Percentiles rank a stretch among this genome's conserved stretches.
These are phyloP conservation scores for Nicotiana knightiana DNA, from an alignment of 257 asterid genomes.

Conservation along the genomic window DNA sequence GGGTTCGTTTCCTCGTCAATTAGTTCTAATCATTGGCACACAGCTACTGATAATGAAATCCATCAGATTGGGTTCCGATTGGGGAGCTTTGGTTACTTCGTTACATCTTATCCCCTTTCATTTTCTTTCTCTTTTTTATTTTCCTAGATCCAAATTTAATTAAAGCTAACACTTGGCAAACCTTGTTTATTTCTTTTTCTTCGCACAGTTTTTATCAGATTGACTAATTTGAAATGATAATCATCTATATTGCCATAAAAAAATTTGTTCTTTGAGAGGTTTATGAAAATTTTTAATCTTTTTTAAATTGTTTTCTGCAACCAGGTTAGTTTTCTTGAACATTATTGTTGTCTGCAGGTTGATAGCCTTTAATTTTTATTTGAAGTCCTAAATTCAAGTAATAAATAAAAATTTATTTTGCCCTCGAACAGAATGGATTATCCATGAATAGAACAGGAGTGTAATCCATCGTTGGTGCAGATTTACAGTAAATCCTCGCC, in stretches of 20 bases:
- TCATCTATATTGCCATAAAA: neutral
- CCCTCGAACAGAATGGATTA: neutral
- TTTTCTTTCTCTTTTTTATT: neutral
- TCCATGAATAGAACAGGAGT: neutral
- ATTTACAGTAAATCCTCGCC: slow-evolving; percentile 78
- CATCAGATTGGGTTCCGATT: neutral
- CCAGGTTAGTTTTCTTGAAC: no score
- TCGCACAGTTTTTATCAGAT: neutral
- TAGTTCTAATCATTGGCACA: no score
- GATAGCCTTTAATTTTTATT: neutral
- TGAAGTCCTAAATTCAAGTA: neutral
- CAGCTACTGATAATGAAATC: no score
- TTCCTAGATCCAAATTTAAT: neutral
- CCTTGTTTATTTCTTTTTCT: neutral
- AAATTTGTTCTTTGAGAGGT: no score
- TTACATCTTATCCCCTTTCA: no score
- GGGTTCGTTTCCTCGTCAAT: slow-evolving; percentile 41
- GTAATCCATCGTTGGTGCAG: slow-evolving; percentile 21
- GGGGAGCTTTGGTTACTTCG: neutral
- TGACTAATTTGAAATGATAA: neutral
- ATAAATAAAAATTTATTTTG: no score
- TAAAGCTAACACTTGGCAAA: neutral
- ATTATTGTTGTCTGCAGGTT: neutral
- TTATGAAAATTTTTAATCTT: no score
- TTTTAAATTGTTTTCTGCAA: neutral